These are phyloP conservation scores for Pseudocercospora vitis DNA, from an alignment of 2,329 filamentous ascomycete genomes.

Conservation along the genomic window DNA sequence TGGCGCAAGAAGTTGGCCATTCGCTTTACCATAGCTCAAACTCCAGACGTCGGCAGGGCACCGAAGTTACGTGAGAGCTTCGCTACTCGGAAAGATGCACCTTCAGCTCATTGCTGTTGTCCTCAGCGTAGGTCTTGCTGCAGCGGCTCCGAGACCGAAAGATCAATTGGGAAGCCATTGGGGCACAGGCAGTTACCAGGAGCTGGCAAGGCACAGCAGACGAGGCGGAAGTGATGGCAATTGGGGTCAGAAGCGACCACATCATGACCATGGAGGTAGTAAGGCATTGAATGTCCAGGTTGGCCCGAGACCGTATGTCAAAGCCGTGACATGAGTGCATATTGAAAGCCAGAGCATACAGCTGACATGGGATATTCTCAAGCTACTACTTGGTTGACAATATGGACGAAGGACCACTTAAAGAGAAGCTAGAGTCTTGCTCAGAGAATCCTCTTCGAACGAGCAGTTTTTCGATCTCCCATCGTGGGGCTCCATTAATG, in stretches of 20 bases:
- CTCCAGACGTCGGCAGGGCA: not conserved
- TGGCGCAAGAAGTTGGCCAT: not conserved
- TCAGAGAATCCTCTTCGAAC: conserved; percentile 55
- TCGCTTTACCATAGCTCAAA: too few species aligned
- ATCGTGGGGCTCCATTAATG: conserved; percentile 61
- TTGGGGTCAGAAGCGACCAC: conserved; percentile 9
- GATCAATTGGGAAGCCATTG: conserved; percentile 4
- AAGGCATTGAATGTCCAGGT: conserved; percentile 51
- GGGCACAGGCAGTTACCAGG: not conserved
- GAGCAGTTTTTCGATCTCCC: conserved; percentile 60
- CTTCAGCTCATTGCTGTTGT: not conserved
- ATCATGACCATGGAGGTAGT: conserved; percentile 8
- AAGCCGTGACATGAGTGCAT: not conserved
- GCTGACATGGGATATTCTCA: not conserved
- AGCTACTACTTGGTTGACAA: conserved; percentile 63
- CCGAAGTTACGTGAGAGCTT: not conserved
- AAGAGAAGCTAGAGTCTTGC: conserved; percentile 60
- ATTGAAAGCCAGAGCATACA: not conserved
- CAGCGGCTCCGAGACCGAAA: not conserved
- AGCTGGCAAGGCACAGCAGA: conserved; percentile 5
- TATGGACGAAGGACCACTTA: conserved; percentile 62
- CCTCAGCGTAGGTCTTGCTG: not conserved
- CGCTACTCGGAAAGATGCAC: not conserved
- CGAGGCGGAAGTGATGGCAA: not conserved
- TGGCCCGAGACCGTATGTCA: conserved; percentile 58